Evolutionary conservation across 305 asterid species (phyloP), one percentile per base, ranked within the genome.

Genomic region (Euphrasia arctica): DNA sequence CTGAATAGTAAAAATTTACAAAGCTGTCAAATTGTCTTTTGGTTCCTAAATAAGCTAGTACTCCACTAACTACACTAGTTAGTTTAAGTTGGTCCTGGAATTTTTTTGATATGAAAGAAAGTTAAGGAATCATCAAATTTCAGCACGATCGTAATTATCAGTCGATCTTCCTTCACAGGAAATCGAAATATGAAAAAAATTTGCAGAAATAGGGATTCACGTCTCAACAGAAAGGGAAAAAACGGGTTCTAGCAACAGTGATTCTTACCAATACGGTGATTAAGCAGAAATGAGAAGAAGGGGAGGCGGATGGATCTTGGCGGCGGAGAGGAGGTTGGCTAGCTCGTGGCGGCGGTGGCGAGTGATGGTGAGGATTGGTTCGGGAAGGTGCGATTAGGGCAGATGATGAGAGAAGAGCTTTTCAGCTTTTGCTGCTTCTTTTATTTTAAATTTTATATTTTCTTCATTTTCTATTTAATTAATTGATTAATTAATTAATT

Each of bases 371-470:
- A 10, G 43, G 52, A 47, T 47, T 47, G 52, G 52, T 4, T 47
- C 15, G 52, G 52, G 14, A 47, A 47, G 15, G 52, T 47, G 52
- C 52, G 4, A 47, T 47, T 47, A 47, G 52, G 52, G 52, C 52
- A 50, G 56, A 15, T 0, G 29, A 36, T 36, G 42, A 36, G 42
- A 36, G 42, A 36, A 36, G 2, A 39, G 11, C 11, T 39, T 36
- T 1, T 36, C 43, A 36, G 43, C 1, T 7, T 39, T 7, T 39
- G 43, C 43, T 39, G 2, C 43, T 39, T 39, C 10, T 39, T 6
- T 39, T 39, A 34, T 34, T 34, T 6, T 18, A 18, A 18, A 18
- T 18, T 39, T 39, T 34, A 34, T 34, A 6, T 34, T 34, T 4
- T 34, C 8, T 34, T 34, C 41, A 34, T 34, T 39, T 39, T 1